phyloP scores from a whole-genome alignment of 176 grass and related monocot genomes.

The Oryza australiensis region DNA sequence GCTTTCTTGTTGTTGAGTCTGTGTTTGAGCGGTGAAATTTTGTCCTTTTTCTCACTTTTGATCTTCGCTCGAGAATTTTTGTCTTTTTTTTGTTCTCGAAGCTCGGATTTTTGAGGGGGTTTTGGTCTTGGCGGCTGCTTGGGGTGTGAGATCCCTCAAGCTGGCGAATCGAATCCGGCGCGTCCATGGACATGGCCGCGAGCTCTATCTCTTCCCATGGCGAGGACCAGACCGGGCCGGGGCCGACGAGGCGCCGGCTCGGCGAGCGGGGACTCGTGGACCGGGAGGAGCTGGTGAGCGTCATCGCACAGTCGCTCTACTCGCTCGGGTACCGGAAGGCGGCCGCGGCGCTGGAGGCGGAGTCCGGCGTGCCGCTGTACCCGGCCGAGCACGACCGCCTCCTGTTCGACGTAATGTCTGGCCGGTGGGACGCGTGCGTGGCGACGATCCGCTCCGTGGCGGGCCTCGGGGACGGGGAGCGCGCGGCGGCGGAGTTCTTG shows the following conservation, averaged over 20 bases:
- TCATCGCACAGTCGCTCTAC: slow-evolving; percentile 75
- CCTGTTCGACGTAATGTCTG: slow-evolving; percentile 67
- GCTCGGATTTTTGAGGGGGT: slow-evolving; percentile 21
- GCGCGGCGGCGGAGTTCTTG: slow-evolving; percentile 53
- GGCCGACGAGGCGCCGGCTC: slow-evolving; percentile 36
- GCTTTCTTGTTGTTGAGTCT: not conserved
- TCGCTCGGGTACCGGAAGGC: slow-evolving; percentile 78
- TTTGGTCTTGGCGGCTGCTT: slow-evolving; percentile 5
- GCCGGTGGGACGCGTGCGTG: slow-evolving; percentile 77
- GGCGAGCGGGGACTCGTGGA: slow-evolving; percentile 49
- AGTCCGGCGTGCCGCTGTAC: slow-evolving; percentile 76
- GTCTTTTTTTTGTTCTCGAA: not conserved
- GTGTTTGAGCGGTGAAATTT: not conserved
- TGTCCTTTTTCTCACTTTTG: not conserved
- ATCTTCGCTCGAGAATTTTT: not conserved
- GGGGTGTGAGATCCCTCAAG: slow-evolving; percentile 50
- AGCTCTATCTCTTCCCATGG: slow-evolving; percentile 40
- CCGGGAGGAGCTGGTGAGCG: slow-evolving; percentile 61
- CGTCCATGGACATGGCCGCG: slow-evolving; percentile 39
- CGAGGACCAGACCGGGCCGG: slow-evolving; percentile 26
- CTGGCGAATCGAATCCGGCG: slow-evolving; percentile 45
- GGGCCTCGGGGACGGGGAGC: slow-evolving; percentile 40
- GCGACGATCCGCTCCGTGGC: slow-evolving; percentile 57
- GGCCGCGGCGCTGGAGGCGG: slow-evolving; percentile 68
- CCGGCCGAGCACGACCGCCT: slow-evolving; percentile 63